phyloP scores from a whole-genome alignment of 306 rosid genomes.

The Albizia julibrissin region DNA sequence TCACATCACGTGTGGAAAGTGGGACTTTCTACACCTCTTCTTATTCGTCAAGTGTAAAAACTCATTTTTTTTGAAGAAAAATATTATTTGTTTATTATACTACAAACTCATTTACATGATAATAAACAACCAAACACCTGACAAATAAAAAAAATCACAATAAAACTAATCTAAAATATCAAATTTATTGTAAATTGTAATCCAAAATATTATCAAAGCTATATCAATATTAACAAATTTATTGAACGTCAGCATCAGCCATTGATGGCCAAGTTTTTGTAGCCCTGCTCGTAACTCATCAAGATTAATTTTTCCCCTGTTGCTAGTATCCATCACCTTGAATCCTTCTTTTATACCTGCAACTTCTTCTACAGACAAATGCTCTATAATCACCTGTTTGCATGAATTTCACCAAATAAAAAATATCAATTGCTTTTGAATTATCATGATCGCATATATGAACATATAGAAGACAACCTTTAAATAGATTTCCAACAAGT shows the following conservation, averaged over 20 bases:
- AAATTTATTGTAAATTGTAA: no score
- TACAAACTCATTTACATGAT: no score
- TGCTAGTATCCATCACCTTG: conserved; percentile 65
- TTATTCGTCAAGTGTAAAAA: no score
- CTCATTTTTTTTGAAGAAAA: no score
- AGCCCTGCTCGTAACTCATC: conserved; percentile 80
- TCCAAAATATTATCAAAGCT: no score
- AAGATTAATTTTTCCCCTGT: conserved; percentile 66
- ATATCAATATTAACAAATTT: no score
- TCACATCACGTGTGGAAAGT: no score
- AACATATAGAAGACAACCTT: conserved; percentile 11
- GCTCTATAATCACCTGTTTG: conserved; percentile 83
- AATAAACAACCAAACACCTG: no score
- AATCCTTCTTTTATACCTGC: conserved; percentile 92
- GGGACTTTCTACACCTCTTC: no score
- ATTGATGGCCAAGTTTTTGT: conserved; percentile 86
- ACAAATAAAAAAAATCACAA: no score
- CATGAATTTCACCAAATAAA: conserved; percentile 29
- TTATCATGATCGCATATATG: conserved; percentile 13
- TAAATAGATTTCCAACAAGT: conserved; percentile 19
- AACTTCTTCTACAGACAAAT: conserved; percentile 82
- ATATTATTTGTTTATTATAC: no score
- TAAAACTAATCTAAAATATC: no score
- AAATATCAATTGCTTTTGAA: conserved; percentile 1
- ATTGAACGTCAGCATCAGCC: conserved; percentile 73